Base-by-base conservation (phyloP, 2,329 filamentous ascomycete species). In the Pseudogymnoascus sp. region DNA sequence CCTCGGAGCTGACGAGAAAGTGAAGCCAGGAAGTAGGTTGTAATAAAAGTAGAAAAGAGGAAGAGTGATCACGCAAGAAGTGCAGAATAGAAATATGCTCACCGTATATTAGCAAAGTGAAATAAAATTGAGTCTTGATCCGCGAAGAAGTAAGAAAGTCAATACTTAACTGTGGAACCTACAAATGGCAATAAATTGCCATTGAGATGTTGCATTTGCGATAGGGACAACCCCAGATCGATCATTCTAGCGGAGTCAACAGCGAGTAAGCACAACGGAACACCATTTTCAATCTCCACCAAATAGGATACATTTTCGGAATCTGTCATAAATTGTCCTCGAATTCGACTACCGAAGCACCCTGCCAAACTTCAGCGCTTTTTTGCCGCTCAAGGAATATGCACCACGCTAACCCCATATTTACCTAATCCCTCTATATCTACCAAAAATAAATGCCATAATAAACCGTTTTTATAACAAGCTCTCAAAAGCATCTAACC, bases 401-500 rank as follows among this genome's bases (percentile, higher is more conserved):
- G 50, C 28, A 56, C 28, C 50, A 28, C 50, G 50, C 50, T 18
- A 56, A 25, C 50, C 5, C n/a, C 28, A 56, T 21, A 56, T 56
- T 18, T 56, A 33, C n/a, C 47, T 31, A 4, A 18, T 14, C 25
- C 47, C 4, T 18, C 47, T 18, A 56, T 56, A 56, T 56, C 50
- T 12, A 56, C 28, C n/a, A 12, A 56, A 56, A 33, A 33, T 56
- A 33, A 4, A n/a, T 10, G 12, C 28, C 28, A 33, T 7, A 11
- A 33, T 14, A 18, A 18, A 1, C n/a, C 1, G 21, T 56, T 18
- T 23, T 18, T 60, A 84, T 64, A 84, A 69, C 66, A 84, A 75
- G 71, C 82, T 84, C 67, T 83, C 80, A 69, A 80, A 84, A 65
- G 80, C 81, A 71, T 84, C 82, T 64, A 84, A 69, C 1, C 81